Percentiles rank a stretch among this genome's conserved stretches.
These are phyloP conservation scores for Paraphoma chrysanthemicola DNA, from an alignment of 2,329 filamentous ascomycete genomes.

Conservation along the genomic window DNA sequence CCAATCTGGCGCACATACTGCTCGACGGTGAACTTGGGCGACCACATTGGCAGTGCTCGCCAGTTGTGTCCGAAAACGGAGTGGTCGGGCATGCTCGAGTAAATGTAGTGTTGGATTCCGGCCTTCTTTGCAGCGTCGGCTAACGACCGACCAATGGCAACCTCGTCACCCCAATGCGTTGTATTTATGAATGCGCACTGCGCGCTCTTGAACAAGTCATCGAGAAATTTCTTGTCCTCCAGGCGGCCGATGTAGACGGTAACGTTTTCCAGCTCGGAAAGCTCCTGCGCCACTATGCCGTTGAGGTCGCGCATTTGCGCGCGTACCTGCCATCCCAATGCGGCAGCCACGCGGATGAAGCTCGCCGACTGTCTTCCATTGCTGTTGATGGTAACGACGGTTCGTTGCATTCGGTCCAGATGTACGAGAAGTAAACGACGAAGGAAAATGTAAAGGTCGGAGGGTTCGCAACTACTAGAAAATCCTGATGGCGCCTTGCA, in stretches of 20 bases:
- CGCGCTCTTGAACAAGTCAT: slow-evolving; percentile 79
- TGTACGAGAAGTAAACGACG: slow-evolving; percentile 1
- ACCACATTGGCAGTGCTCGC: slow-evolving; percentile 89
- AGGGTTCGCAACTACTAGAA: neutral
- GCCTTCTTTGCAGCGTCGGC: slow-evolving; percentile 88
- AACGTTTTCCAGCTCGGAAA: slow-evolving; percentile 81
- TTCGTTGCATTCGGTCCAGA: slow-evolving; percentile 54
- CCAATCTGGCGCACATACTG: slow-evolving; percentile 85
- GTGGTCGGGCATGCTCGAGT: slow-evolving; percentile 97
- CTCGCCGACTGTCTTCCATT: slow-evolving; percentile 95
- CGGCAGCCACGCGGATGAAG: slow-evolving; percentile 90
- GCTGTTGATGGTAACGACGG: slow-evolving; percentile 93
- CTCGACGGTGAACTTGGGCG: slow-evolving; percentile 90
- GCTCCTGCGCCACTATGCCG: slow-evolving; percentile 86
- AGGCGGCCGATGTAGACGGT: slow-evolving; percentile 71
- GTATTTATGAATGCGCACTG: slow-evolving; percentile 98
- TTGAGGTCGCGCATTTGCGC: slow-evolving; percentile 89
- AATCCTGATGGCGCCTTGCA: slow-evolving; percentile 13
- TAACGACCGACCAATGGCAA: slow-evolving; percentile 84
- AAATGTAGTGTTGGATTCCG: slow-evolving; percentile 89
- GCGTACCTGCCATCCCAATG: slow-evolving; percentile 90
- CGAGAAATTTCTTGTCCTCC: slow-evolving; percentile 77
- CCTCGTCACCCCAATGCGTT: slow-evolving; percentile 94
- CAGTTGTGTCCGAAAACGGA: slow-evolving; percentile 76
- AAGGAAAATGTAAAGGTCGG: slow-evolving; percentile 5